Base-by-base conservation (phyloP, 352 stramenopile genomes). In the Pythium oligandrum region DNA sequence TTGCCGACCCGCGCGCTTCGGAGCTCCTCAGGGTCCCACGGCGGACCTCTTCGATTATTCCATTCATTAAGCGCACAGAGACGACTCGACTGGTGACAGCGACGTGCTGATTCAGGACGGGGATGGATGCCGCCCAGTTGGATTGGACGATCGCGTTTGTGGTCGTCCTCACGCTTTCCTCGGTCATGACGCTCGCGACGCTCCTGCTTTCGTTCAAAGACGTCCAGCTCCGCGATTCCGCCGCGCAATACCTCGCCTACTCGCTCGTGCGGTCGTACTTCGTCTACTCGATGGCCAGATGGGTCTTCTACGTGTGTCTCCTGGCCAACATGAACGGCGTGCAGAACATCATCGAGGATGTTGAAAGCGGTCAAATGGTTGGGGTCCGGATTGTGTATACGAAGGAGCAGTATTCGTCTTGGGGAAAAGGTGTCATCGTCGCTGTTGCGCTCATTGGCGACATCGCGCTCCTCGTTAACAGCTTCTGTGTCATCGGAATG, bases 171-270 rank as follows among this genome's bases (percentile, higher is more conserved):
- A 68, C 53, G 33, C 40, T 78, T 50, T 73, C 75, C 37, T 79
- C 70, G 37, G 37, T 66, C 45, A 55, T 66, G 35, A 78, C 75
- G 45, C 55, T 71, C 40, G 55, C 52, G 31, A 78, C 75, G 54
- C 64, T 90, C 48, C 47, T 86, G 56, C 59, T 87, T 10, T 76
- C 79, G 31, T 90, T 90, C 67, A 75, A 83, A 51, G 59, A 79
- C 44, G 74, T 78, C 40, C 71, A 87, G 17, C 63, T 77, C 17
- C 39, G 56, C 44, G 67, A 79, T 34, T 88, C 76, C 44, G 77
- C 79, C 26, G 77, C 86, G 55, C 79, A 90, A 61, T 87, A 77
- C 55, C 70, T 88, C 57, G 81, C 73, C 35, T 78, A 83, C 57
- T 79, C 79, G 62, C 64, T 90, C 4, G 82, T 75, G 39, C 63